Evolutionary conservation across 2,329 filamentous ascomycete genomes (phyloP).

Genomic region (Curvularia sp.): DNA sequence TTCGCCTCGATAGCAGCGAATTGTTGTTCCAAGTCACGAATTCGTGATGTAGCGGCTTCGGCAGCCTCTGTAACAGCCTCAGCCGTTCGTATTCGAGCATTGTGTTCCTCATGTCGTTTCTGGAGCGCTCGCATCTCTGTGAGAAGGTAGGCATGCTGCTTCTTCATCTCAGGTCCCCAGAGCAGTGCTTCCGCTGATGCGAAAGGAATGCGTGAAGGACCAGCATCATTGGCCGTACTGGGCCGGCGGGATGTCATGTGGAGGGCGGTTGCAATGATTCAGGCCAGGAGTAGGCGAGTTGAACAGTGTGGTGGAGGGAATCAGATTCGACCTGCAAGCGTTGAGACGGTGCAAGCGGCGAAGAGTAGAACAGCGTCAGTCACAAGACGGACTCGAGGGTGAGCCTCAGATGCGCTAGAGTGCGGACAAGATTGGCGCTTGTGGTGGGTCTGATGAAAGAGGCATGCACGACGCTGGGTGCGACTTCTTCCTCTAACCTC

Average conservation of each 20-base stretch:
- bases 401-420: not conserved
- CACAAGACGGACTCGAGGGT: not conserved
- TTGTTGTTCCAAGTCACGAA: slow-evolving; percentile 28
- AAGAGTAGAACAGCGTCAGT: not conserved
- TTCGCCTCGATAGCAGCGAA: slow-evolving; percentile 36
- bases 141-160: slow-evolving; percentile 47
- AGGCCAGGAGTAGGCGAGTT: not conserved
- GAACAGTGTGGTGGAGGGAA: not conserved
- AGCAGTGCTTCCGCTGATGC: slow-evolving; percentile 41
- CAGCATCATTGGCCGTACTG: slow-evolving; percentile 15
- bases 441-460: slow-evolving; percentile 7
- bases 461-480: slow-evolving; percentile 19
- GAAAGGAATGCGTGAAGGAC: slow-evolving; percentile 25
- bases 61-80: slow-evolving; percentile 30
- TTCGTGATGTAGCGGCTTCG: slow-evolving; percentile 20
- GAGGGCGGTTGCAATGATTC: not conserved
- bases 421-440: slow-evolving; percentile 2
- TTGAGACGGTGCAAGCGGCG: not conserved
- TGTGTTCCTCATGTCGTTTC: slow-evolving; percentile 24
- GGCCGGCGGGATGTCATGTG: slow-evolving; percentile 17
- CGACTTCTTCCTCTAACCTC: slow-evolving; percentile 19
- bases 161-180: slow-evolving; percentile 52
- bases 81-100: slow-evolving; percentile 28
- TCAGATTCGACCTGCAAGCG: not conserved
- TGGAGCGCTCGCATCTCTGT: slow-evolving; percentile 49